Percentiles rank a stretch among this genome's conserved stretches.
These are phyloP conservation scores for Serendipita sp. DNA, from an alignment of 768 basidiomycete genomes.

Conservation along the genomic window DNA sequence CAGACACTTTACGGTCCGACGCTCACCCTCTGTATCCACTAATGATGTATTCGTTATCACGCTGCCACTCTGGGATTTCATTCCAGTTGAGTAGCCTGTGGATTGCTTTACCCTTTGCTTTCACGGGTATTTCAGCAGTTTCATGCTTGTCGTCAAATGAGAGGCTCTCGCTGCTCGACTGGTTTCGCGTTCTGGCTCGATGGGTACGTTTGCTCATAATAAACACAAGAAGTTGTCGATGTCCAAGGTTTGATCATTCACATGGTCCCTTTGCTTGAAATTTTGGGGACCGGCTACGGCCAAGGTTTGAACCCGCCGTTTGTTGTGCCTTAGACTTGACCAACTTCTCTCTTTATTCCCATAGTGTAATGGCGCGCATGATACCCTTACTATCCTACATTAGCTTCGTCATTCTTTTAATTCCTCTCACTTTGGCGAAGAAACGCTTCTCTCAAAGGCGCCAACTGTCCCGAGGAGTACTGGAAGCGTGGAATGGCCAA, in stretches of 20 bases:
- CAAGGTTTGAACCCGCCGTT: not conserved
- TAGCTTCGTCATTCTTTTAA: not conserved
- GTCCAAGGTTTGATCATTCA: not conserved
- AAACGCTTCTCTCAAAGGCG: no score
- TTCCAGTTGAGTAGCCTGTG: constrained; percentile 27
- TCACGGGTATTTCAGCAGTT: not conserved
- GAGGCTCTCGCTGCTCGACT: not conserved
- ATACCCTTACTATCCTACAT: not conserved
- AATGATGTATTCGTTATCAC: constrained; percentile 57
- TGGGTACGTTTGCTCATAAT: not conserved
- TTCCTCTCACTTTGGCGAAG: not conserved
- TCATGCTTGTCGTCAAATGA: not conserved
- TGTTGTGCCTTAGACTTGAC: not conserved
- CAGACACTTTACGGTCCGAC: not conserved
- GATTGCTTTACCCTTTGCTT: not conserved
- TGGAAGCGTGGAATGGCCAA: not conserved
- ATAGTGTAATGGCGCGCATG: not conserved
- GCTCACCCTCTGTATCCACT: constrained; percentile 51
- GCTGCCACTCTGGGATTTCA: constrained; percentile 52
- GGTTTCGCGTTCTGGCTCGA: not conserved
- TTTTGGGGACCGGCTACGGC: not conserved
- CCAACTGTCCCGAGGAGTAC: not conserved
- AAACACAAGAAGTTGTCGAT: not conserved
- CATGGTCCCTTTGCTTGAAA: not conserved
- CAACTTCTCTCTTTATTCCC: not conserved